Percentiles rank a stretch among this genome's conserved stretches.
These are phyloP conservation scores for Solanum hybrid DNA, from an alignment of 305 asterid genomes.

Conservation along the genomic window DNA sequence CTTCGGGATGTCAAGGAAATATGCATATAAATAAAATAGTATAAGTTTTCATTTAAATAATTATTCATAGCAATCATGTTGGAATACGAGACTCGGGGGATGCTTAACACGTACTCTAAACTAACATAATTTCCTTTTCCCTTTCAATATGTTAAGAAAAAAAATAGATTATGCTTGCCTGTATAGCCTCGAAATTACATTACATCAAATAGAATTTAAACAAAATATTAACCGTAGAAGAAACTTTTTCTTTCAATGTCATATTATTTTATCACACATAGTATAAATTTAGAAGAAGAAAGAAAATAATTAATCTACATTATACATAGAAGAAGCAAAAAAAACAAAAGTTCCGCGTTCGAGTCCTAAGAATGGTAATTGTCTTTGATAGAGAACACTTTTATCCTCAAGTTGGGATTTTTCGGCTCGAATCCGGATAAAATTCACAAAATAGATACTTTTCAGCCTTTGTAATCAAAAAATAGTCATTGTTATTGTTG, in stretches of 20 bases:
- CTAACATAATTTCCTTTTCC: no score
- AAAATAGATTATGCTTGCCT: no score
- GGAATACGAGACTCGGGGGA: no score
- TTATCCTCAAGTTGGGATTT: background rate
- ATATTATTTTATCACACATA: background rate
- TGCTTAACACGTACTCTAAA: no score
- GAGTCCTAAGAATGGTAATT: background rate
- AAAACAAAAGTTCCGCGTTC: background rate
- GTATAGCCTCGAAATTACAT: background rate
- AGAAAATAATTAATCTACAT: background rate
- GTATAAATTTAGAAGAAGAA: background rate
- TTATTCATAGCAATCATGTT: no score
- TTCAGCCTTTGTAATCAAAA: background rate
- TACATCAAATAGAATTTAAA: background rate
- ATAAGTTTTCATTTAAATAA: no score
- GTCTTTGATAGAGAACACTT: background rate
- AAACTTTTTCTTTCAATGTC: background rate
- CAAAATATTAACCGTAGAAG: background rate
- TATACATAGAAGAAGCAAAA: background rate
- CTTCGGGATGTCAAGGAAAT: no score
- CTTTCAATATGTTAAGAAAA: no score
- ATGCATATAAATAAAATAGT: no score
- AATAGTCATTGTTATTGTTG: background rate
- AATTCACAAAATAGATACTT: background rate
- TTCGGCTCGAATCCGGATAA: background rate